These are phyloP conservation scores for Tremella mesenterica DNA, from an alignment of 768 basidiomycete species.

Conservation along the genomic window DNA sequence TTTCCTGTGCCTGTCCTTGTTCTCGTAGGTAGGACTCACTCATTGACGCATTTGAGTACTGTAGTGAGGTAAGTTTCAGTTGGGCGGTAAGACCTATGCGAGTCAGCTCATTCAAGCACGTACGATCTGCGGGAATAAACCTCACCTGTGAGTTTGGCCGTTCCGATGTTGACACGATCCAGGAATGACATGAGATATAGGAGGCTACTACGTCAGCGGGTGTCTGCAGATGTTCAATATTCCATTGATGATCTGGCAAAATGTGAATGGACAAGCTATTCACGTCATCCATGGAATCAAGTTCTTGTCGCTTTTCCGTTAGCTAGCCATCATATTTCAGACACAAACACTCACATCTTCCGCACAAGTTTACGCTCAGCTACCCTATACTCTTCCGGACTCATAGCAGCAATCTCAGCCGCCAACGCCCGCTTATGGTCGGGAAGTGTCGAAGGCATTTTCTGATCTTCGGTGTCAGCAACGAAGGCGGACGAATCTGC, in stretches of 20 bases:
- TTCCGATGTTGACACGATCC: slow-evolving; percentile 42
- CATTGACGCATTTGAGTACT: slow-evolving; percentile 39
- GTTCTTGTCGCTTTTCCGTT: slow-evolving; percentile 17
- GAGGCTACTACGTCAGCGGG: slow-evolving; percentile 17
- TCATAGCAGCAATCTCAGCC: slow-evolving; percentile 27
- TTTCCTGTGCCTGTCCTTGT: slow-evolving; percentile 1
- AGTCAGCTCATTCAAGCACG: neutral
- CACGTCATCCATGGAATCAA: slow-evolving; percentile 44
- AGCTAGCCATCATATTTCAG: neutral
- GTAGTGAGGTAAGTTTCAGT: slow-evolving; percentile 26
- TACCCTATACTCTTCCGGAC: slow-evolving; percentile 28
- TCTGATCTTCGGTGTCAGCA: neutral
- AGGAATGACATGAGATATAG: slow-evolving; percentile 42
- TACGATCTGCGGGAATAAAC: neutral
- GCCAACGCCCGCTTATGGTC: slow-evolving; percentile 24
- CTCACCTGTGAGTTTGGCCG: slow-evolving; percentile 34
- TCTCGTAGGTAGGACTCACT: slow-evolving; percentile 29
- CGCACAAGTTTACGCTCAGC: slow-evolving; percentile 30
- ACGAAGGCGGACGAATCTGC: neutral
- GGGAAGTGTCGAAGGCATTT: slow-evolving; percentile 12
- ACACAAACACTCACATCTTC: slow-evolving; percentile 20
- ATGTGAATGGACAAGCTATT: slow-evolving; percentile 9
- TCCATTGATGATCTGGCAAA: neutral
- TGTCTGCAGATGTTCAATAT: neutral
- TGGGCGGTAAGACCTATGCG: slow-evolving; percentile 23